Evolutionary conservation across 2,329 filamentous ascomycete species (phyloP).

Genomic region (Penicillium crustosum): DNA sequence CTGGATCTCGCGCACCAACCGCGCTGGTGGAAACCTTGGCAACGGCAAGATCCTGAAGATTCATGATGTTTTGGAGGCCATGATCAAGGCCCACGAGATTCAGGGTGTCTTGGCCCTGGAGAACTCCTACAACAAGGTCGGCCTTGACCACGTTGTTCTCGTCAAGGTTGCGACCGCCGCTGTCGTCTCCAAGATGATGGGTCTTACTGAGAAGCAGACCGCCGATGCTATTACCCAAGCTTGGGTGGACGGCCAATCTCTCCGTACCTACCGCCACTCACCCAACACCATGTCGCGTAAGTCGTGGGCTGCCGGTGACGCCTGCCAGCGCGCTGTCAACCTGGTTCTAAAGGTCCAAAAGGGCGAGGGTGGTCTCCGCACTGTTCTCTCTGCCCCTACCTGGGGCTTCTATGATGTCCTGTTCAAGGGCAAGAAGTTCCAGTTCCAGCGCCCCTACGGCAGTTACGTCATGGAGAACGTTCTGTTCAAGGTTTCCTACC

Average conservation of each 20-base stretch:
- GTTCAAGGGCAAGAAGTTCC: slow-evolving; percentile 93
- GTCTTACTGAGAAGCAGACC: slow-evolving; percentile 84
- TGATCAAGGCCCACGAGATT: slow-evolving; percentile 99
- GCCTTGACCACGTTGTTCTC: slow-evolving; percentile 93
- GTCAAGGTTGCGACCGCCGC: slow-evolving; percentile 97
- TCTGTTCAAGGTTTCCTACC: slow-evolving; percentile 99
- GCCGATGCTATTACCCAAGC: slow-evolving; percentile 95
- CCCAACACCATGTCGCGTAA: slow-evolving; percentile 99
- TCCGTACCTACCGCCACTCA: slow-evolving; percentile 95
- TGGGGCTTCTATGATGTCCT: slow-evolving; percentile 99
- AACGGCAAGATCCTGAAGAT: slow-evolving; percentile 80
- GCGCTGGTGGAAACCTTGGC: slow-evolving; percentile 72
- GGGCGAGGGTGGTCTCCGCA: slow-evolving; percentile 88
- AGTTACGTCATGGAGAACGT: slow-evolving; percentile 99
- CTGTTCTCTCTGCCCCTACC: slow-evolving; percentile 83
- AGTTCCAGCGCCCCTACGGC: slow-evolving; percentile 94
- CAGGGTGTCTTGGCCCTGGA: slow-evolving; percentile 95
- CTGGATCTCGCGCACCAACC: slow-evolving; percentile 94
- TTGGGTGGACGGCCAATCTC: slow-evolving; percentile 92
- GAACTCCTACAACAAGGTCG: slow-evolving; percentile 99
- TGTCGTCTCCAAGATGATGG: slow-evolving; percentile 93
- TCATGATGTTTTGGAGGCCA: slow-evolving; percentile 87
- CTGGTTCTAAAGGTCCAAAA: slow-evolving; percentile 85
- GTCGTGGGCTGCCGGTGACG: slow-evolving; percentile 98
- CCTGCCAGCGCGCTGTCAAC: slow-evolving; percentile 93